phyloP scores from a whole-genome alignment of 306 rosid species.

The Castanea sativa region DNA sequence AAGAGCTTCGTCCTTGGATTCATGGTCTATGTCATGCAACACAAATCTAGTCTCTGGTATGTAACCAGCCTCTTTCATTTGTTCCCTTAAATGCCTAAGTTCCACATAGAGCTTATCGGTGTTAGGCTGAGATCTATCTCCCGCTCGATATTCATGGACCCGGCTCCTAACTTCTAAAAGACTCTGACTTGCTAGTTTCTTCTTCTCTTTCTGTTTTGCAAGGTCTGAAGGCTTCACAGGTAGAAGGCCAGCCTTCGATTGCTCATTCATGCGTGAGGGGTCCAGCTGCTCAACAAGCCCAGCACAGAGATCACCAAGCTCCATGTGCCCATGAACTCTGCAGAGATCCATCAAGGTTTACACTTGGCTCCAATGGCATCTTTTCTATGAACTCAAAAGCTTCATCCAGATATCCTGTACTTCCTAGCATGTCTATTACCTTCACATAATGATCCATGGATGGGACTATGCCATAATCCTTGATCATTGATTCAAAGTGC shows the following conservation, averaged over 20 bases:
- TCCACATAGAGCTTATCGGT: constrained; percentile 54
- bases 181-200: constrained; percentile 49
- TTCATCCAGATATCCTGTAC: constrained; percentile 65
- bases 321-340: constrained; percentile 71
- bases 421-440: constrained; percentile 71
- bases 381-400: constrained; percentile 62
- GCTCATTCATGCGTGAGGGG: constrained; percentile 52
- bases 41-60: constrained; percentile 12
- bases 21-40: constrained; percentile 83
- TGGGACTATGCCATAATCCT: no score
- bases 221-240: constrained; percentile 53
- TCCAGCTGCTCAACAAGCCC: constrained; percentile 67
- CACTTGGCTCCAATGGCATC: constrained; percentile 28
- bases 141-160: constrained; percentile 81
- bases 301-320: constrained; percentile 73
- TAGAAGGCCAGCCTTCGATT: constrained; percentile 64
- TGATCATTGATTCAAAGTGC: no score
- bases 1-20: constrained; percentile 75
- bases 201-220: constrained; percentile 55
- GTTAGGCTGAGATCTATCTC: constrained; percentile 16
- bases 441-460: constrained; percentile 24
- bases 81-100: constrained; percentile 62
- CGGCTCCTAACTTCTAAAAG: constrained; percentile 64
- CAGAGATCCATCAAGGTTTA: constrained; percentile 66
- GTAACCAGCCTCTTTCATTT: constrained; percentile 84